Evolutionary conservation across 164 flowering plant genomes (phyloP).

Genomic region (Stephania cephalantha): DNA sequence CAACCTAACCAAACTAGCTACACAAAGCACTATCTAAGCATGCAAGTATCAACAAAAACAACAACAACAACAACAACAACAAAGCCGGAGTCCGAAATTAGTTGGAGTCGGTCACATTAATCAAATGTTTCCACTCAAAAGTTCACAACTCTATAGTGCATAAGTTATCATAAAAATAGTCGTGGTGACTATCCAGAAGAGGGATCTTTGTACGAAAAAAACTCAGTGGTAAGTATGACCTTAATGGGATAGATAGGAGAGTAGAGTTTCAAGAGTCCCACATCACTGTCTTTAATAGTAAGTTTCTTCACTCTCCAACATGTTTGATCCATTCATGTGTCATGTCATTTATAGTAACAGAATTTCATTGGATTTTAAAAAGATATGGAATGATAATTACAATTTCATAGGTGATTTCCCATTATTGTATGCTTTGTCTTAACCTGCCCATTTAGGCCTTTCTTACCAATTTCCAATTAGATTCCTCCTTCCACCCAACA

Average conservation of each 20-base stretch:
- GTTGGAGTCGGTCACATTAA: background rate
- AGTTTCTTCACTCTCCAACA: too few relatives aligned
- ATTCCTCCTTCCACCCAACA: too few relatives aligned
- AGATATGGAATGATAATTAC: too few relatives aligned
- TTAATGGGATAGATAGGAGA: too few relatives aligned
- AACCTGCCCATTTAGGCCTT: too few relatives aligned
- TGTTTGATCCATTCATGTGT: too few relatives aligned
- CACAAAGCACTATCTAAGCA: background rate
- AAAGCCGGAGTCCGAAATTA: background rate
- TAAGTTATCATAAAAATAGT: background rate
- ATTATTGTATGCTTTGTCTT: too few relatives aligned
- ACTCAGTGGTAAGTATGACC: background rate
- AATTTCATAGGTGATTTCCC: too few relatives aligned
- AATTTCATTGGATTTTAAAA: too few relatives aligned
- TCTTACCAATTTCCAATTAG: too few relatives aligned
- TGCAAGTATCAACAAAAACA: background rate
- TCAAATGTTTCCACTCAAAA: background rate
- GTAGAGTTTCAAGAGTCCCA: background rate
- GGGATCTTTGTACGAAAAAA: background rate
- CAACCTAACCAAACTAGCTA: background rate
- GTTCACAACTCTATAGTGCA: background rate
- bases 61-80: background rate
- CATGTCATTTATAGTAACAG: too few relatives aligned
- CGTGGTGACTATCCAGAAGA: background rate
- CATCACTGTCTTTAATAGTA: too few relatives aligned